Percentiles rank a stretch among this genome's conserved stretches.
Conservation (phyloP, 257 asterid genomes). For the Solanum microdontum region DNA sequence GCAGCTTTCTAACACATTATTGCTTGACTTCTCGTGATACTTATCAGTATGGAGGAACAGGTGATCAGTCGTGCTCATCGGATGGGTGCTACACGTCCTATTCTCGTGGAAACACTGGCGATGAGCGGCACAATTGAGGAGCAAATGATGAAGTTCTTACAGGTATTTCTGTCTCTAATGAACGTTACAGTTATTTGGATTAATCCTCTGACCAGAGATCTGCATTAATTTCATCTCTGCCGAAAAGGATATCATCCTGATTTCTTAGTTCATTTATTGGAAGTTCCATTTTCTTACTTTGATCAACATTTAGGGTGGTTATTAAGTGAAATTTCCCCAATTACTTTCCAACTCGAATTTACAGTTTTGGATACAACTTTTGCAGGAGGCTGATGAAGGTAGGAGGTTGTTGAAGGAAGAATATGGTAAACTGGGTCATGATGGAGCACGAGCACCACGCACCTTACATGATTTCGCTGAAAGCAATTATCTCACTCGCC, state of each 20-base stretch:
- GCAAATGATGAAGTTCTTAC: conserved; percentile 81
- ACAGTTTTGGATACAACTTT: not conserved
- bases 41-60: conserved; percentile 92
- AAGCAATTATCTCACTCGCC: conserved; percentile 75
- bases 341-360: not conserved
- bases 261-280: not conserved
- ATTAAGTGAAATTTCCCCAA: not conserved
- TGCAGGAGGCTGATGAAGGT: conserved; percentile 69
- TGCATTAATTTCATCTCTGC: not conserved
- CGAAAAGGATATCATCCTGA: not conserved
- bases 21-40: conserved; percentile 7
- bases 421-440: conserved; percentile 35
- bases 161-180: conserved; percentile 31
- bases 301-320: not conserved
- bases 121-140: conserved; percentile 95
- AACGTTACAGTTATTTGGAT: not conserved
- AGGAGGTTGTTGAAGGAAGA: conserved; percentile 50
- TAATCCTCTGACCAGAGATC: not conserved
- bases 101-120: conserved; percentile 82
- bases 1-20: not conserved
- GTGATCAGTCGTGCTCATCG: conserved; percentile 99
- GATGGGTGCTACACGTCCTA: conserved; percentile 94
- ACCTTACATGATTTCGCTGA: conserved; percentile 91
- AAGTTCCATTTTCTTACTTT: not conserved
- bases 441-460: conserved; percentile 46